Percentiles rank a stretch among this genome's conserved stretches.
Conservation (phyloP, 202 grass and related monocot genomes). For the Setaria italica region DNA sequence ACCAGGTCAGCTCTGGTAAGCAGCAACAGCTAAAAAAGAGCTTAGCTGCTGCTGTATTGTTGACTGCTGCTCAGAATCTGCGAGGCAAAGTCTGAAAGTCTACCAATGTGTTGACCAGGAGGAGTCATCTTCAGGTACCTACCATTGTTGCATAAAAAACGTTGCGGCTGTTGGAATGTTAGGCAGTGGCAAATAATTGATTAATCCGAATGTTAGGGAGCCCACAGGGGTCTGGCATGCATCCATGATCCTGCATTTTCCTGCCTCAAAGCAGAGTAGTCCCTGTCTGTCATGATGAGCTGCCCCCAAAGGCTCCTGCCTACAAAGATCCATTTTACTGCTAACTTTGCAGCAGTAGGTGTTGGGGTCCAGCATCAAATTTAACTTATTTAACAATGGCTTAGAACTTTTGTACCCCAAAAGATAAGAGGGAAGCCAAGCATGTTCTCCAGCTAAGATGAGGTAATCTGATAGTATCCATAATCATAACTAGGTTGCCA, state of each 20-base stretch:
- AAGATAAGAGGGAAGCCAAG: background rate
- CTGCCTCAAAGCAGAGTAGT: background rate
- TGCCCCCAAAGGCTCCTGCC: background rate
- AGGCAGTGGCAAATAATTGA: background rate
- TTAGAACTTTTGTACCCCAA: background rate
- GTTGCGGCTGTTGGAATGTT: background rate
- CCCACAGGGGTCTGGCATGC: background rate
- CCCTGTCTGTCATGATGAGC: background rate
- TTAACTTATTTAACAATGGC: background rate
- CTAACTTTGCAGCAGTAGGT: background rate
- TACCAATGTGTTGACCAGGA: background rate
- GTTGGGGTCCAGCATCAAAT: background rate
- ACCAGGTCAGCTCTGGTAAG: background rate
- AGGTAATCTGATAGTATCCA: background rate
- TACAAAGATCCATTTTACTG: background rate
- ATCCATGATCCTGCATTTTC: background rate
- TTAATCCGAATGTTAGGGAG: background rate
- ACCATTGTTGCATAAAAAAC: background rate
- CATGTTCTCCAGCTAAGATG: conserved; percentile 24
- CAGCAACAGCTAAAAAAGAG: background rate
- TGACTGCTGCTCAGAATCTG: background rate
- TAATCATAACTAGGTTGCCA: background rate
- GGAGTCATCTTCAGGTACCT: background rate
- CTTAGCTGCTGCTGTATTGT: background rate
- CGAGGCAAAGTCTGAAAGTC: background rate